phyloP scores from a whole-genome alignment of 257 asterid species.

The Przewalskia tangutica region DNA sequence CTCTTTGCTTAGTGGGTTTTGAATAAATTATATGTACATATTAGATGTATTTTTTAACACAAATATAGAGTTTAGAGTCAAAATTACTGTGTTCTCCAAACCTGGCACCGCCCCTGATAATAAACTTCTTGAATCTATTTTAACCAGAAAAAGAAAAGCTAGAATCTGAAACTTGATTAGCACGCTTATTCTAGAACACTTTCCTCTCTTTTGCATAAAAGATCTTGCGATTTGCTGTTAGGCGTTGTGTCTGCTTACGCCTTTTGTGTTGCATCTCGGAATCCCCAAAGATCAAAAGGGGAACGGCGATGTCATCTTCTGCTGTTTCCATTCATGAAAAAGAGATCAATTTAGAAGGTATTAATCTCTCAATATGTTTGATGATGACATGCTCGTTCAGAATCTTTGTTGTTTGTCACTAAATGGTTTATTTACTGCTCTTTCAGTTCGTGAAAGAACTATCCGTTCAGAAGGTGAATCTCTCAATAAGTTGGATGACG shows the following conservation, averaged over 20 bases:
- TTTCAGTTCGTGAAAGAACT: not conserved
- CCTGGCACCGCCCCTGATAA: too few species aligned
- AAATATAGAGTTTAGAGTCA: too few species aligned
- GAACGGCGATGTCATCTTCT: not conserved
- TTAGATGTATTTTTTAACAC: too few species aligned
- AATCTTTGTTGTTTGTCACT: not conserved
- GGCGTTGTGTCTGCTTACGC: not conserved
- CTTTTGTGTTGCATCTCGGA: not conserved
- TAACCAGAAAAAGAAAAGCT: not conserved
- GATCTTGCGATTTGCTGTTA: not conserved
- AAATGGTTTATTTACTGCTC: not conserved
- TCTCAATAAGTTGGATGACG: not conserved
- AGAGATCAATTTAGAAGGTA: not conserved
- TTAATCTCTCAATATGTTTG: not conserved
- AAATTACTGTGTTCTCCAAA: too few species aligned
- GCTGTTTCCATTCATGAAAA: not conserved
- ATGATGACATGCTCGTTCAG: not conserved
- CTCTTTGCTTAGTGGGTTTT: too few species aligned
- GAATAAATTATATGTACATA: too few species aligned
- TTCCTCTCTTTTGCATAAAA: not conserved
- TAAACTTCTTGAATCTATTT: not conserved
- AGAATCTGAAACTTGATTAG: not conserved
- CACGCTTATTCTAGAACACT: not conserved
- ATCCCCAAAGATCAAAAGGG: not conserved
- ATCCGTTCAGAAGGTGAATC: not conserved